Evolutionary conservation across 129 eudicot genomes (phyloP).

Genomic region (Sambucus nigra): DNA sequence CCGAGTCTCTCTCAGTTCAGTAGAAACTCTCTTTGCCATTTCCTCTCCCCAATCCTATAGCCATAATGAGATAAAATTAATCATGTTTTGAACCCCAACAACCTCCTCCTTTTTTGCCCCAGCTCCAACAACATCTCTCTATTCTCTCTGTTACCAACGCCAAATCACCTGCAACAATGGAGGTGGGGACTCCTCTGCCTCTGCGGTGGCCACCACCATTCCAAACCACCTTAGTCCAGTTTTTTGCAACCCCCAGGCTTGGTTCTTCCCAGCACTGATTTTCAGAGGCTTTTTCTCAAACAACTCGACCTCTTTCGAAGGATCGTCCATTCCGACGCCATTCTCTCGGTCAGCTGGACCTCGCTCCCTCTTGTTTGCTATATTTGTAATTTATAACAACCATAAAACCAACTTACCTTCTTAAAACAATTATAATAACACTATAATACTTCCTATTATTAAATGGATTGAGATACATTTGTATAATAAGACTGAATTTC

Average conservation of each 20-base stretch:
- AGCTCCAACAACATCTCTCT: background rate
- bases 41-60: too few species aligned
- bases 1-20: too few species aligned
- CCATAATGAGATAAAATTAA: too few species aligned
- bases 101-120: constrained; percentile 8
- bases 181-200: constrained; percentile 45
- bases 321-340: constrained; percentile 63
- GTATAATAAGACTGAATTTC: too few species aligned
- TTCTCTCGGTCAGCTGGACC: constrained; percentile 57
- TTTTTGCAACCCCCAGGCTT: constrained; percentile 37
- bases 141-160: constrained; percentile 5
- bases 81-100: too few species aligned
- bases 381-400: too few species aligned
- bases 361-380: too few species aligned
- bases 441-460: too few species aligned
- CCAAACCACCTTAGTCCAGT: constrained; percentile 83
- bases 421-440: too few species aligned
- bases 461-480: too few species aligned
- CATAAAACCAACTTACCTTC: too few species aligned
- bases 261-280: constrained; percentile 77
- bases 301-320: constrained; percentile 80
- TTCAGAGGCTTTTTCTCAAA: constrained; percentile 65
- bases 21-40: too few species aligned
- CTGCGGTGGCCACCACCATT: constrained; percentile 64
- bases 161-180: constrained; percentile 22